phyloP scores from a whole-genome alignment of 441 rosid genomes.

The Pelargonium cotyledonis region DNA sequence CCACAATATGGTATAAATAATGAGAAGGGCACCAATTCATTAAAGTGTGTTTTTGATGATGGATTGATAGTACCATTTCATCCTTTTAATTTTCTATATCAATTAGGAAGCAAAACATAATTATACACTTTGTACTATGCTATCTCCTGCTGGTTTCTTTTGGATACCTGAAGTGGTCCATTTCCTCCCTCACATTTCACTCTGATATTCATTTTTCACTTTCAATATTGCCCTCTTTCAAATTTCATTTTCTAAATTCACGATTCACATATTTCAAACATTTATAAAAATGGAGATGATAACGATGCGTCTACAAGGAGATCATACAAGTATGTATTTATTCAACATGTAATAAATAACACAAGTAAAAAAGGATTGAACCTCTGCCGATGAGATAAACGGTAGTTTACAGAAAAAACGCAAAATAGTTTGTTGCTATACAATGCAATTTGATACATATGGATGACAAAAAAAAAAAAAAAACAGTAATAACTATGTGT shows the following conservation, averaged over 20 bases:
- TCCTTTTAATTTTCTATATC: neutral
- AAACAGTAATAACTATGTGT: neutral
- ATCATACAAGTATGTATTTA: too few species aligned
- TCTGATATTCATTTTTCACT: neutral
- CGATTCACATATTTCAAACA: too few species aligned
- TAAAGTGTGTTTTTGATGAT: constrained; percentile 3
- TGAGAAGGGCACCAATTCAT: neutral
- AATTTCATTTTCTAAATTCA: too few species aligned
- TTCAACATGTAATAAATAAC: too few species aligned
- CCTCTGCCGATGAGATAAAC: too few species aligned
- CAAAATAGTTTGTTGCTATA: neutral
- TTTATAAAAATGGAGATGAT: too few species aligned
- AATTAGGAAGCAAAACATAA: constrained; percentile 2
- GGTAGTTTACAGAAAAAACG: too few species aligned
- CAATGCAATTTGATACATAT: neutral
- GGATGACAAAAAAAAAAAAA: neutral
- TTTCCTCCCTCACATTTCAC: constrained; percentile 5
- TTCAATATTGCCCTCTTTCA: neutral
- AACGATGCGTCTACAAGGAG: too few species aligned
- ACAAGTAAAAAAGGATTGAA: too few species aligned
- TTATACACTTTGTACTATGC: neutral
- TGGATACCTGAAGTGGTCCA: constrained; percentile 5
- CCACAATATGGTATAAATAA: neutral
- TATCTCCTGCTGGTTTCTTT: neutral
- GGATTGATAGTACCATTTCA: too few species aligned